Evolutionary conservation across 495 filamentous ascomycete genomes (phyloP).

Genomic region (Neohortaea acidophila): DNA sequence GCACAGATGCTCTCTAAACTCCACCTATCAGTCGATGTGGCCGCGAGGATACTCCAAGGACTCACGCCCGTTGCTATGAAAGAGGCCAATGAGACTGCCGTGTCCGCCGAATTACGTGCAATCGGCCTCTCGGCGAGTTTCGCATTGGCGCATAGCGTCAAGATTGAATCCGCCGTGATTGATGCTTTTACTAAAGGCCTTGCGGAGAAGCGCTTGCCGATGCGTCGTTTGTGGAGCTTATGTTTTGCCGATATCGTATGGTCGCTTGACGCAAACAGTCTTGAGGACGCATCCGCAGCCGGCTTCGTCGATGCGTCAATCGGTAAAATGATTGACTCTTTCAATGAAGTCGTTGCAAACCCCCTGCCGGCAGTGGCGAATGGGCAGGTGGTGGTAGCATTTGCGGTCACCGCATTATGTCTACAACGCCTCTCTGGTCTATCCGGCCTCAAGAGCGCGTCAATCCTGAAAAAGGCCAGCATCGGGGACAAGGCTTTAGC

Average conservation of each 20-base stretch:
- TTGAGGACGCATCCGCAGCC: conserved; percentile 27
- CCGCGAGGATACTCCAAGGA: conserved; percentile 47
- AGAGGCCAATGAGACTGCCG: conserved; percentile 72
- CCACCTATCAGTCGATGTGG: conserved; percentile 38
- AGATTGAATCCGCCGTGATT: conserved; percentile 44
- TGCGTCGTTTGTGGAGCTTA: conserved; percentile 69
- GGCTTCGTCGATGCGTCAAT: conserved; percentile 43
- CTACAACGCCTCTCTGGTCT: conserved; percentile 32
- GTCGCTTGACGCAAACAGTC: conserved; percentile 28
- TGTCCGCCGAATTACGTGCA: conserved; percentile 56
- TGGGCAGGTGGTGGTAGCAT: conserved; percentile 58
- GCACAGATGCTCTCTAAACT: conserved; percentile 59
- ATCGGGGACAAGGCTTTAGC: conserved; percentile 47
- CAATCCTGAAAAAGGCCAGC: conserved; percentile 41
- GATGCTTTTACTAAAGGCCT: conserved; percentile 69
- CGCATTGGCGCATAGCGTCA: conserved; percentile 41
- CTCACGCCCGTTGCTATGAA: conserved; percentile 52
- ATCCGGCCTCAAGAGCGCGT: conserved; percentile 28
- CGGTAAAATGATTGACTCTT: conserved; percentile 53
- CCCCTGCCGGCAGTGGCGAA: conserved; percentile 58
- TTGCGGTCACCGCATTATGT: conserved; percentile 52
- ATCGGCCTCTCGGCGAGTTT: conserved; percentile 45
- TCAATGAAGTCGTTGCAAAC: conserved; percentile 61
- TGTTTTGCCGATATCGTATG: conserved; percentile 59
- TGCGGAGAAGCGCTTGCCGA: conserved; percentile 62